Evolutionary conservation across 805 yeast species (phyloP).

Genomic region (Candida coquimbonensis): DNA sequence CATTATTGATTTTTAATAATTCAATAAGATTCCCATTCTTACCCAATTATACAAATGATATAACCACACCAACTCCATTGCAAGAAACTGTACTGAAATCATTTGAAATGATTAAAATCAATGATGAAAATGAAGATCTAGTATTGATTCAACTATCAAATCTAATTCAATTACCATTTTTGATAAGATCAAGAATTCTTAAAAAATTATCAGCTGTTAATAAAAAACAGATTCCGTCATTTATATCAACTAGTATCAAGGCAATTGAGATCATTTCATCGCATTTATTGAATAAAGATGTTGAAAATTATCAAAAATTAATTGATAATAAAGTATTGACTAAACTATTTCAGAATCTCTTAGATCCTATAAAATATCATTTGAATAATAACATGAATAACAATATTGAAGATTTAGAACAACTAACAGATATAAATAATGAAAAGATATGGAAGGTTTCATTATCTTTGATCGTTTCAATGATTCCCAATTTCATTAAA

Average conservation of each 20-base stretch:
- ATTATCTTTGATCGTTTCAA: slow-evolving; percentile 30
- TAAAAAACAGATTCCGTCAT: slow-evolving; percentile 48
- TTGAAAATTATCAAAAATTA: slow-evolving; percentile 27
- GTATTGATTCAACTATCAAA: slow-evolving; percentile 48
- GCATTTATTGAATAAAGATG: slow-evolving; percentile 25
- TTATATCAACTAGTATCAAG: slow-evolving; percentile 48
- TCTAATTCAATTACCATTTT: slow-evolving; percentile 53
- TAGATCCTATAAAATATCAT: slow-evolving; percentile 44
- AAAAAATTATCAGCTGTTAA: slow-evolving; percentile 40
- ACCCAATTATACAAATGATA: slow-evolving; percentile 51
- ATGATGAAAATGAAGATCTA: slow-evolving; percentile 33
- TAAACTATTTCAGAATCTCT: slow-evolving; percentile 41
- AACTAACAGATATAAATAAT: slow-evolving; percentile 6
- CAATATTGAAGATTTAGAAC: slow-evolving; percentile 22
- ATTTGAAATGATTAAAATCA: slow-evolving; percentile 28
- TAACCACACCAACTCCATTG: slow-evolving; percentile 48
- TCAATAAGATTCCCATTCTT: slow-evolving; percentile 70
- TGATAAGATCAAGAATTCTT: slow-evolving; percentile 49
- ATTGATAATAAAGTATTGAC: slow-evolving; percentile 38
- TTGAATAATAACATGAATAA: neutral
- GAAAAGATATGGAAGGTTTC: slow-evolving; percentile 51
- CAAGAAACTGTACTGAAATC: slow-evolving; percentile 54
- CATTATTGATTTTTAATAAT: slow-evolving; percentile 54
- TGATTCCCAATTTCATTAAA: slow-evolving; percentile 26
- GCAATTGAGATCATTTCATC: slow-evolving; percentile 36